Conservation (phyloP, 148 eudicot species). For the Oxyria digyna region DNA sequence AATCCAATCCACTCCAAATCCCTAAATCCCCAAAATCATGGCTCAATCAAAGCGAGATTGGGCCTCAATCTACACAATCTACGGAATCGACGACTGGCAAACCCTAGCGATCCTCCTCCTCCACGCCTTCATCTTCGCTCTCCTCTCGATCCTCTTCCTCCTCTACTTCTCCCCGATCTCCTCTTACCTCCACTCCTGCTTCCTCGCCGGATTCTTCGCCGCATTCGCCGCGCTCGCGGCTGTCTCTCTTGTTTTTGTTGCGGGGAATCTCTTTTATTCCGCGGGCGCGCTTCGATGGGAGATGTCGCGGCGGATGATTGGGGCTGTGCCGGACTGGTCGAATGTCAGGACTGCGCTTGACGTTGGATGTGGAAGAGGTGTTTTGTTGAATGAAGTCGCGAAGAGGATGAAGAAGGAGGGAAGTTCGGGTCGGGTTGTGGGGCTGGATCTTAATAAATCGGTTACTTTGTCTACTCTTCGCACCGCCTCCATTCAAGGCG, state of each 20-base stretch:
- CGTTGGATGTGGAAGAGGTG: slow-evolving; percentile 86
- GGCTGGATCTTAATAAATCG: slow-evolving; percentile 33
- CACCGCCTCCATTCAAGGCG: slow-evolving; percentile 66
- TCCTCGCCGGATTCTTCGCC: slow-evolving; percentile 56
- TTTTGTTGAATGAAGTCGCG: slow-evolving; percentile 78
- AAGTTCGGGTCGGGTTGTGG: slow-evolving; percentile 76
- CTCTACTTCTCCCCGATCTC: slow-evolving; percentile 31
- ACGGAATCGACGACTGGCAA: slow-evolving; percentile 75
- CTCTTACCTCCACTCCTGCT: slow-evolving; percentile 27
- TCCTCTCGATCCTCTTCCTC: slow-evolving; percentile 35
- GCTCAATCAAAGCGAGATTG: slow-evolving; percentile 67
- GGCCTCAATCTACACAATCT: slow-evolving; percentile 82
- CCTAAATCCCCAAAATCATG: slow-evolving; percentile 12
- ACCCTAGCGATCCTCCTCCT: slow-evolving; percentile 51
- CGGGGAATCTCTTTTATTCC: slow-evolving; percentile 68
- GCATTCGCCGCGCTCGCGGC: slow-evolving; percentile 68
- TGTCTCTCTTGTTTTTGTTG: slow-evolving; percentile 53
- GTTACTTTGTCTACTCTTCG: slow-evolving; percentile 37
- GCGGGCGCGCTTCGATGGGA: slow-evolving; percentile 68
- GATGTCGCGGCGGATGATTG: slow-evolving; percentile 66
- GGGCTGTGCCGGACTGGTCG: slow-evolving; percentile 59
- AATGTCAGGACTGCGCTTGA: slow-evolving; percentile 63
- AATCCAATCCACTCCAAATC: neutral
- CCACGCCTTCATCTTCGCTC: slow-evolving; percentile 41
- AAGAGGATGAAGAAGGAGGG: slow-evolving; percentile 69